Percentiles rank a stretch among this genome's conserved stretches.
Evolutionary conservation across 2,329 filamentous ascomycete species (phyloP).

Genomic region (Penicillium sclerotigenum): DNA sequence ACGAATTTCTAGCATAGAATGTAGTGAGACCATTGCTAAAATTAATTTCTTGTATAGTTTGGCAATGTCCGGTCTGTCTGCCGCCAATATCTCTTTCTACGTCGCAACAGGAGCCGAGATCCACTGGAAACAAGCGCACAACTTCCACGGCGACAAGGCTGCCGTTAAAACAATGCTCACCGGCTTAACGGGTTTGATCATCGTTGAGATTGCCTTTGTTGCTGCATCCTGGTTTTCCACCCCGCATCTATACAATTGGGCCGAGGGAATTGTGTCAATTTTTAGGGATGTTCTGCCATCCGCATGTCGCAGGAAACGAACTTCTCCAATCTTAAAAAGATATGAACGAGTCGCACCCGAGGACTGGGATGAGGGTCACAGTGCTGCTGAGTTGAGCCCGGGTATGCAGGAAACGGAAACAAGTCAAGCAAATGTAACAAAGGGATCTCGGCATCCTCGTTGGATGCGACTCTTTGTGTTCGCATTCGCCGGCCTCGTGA

Average conservation of each 20-base stretch:
- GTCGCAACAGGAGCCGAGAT: conserved; percentile 25
- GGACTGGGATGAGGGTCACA: conserved; percentile 16
- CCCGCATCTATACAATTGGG: conserved; percentile 16
- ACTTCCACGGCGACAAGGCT: conserved; percentile 24
- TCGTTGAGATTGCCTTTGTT: conserved; percentile 20
- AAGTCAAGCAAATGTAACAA: background rate
- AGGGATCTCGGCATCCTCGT: background rate
- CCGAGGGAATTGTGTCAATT: background rate
- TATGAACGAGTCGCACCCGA: conserved; percentile 15
- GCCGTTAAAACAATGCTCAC: conserved; percentile 24
- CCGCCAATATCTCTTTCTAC: conserved; percentile 28
- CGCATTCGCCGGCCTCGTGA: background rate
- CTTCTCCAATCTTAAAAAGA: background rate
- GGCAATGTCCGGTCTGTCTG: conserved; percentile 19
- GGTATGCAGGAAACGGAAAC: background rate
- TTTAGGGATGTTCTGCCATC: background rate
- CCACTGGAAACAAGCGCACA: conserved; percentile 27
- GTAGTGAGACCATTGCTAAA: background rate
- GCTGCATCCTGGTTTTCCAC: conserved; percentile 15
- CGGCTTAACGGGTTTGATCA: conserved; percentile 20
- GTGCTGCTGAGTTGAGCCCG: conserved; percentile 4
- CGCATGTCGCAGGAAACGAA: conserved; percentile 5
- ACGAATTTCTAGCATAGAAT: background rate
- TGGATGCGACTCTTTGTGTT: conserved; percentile 8
- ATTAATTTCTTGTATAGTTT: conserved; percentile 12